Evolutionary conservation across 73 alveolate genomes (phyloP).

Genomic region (Paramecium bursaria): DNA sequence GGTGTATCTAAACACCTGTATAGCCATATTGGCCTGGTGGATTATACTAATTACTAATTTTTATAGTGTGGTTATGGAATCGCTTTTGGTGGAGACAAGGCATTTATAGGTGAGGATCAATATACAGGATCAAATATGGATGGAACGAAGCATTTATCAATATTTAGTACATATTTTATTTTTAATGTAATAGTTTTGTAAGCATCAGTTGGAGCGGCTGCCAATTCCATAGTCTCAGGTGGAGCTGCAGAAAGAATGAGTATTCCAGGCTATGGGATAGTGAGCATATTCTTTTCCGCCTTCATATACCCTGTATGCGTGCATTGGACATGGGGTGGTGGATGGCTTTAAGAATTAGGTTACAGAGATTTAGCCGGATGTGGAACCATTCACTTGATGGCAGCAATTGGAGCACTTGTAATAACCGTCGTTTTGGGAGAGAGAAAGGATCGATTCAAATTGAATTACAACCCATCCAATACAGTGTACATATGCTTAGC

Average conservation of each 20-base stretch:
- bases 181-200: constrained; percentile 30
- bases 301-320: constrained; percentile 69
- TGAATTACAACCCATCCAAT: constrained; percentile 49
- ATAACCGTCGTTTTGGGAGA: constrained; percentile 61
- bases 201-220: constrained; percentile 78
- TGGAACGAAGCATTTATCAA: constrained; percentile 43
- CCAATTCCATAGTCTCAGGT: constrained; percentile 82
- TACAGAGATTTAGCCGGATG: constrained; percentile 72
- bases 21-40: constrained; percentile 57
- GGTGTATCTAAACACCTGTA: constrained; percentile 49
- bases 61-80: constrained; percentile 61
- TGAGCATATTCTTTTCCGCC: constrained; percentile 67
- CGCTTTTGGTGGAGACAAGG: constrained; percentile 45
- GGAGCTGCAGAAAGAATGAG: constrained; percentile 85
- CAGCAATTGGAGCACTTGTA: constrained; percentile 69
- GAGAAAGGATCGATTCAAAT: constrained; percentile 61
- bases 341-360: constrained; percentile 68
- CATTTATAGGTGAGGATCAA: constrained; percentile 55
- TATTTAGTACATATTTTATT: not conserved
- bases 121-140: constrained; percentile 53
- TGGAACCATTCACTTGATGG: constrained; percentile 71
- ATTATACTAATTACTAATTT: too few relatives aligned
- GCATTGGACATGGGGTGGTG: constrained; percentile 77
- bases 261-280: constrained; percentile 72
- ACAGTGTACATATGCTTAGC: constrained; percentile 39